Evolutionary conservation across 495 filamentous ascomycete species (phyloP).

Genomic region (Alectoria sarmentosa): DNA sequence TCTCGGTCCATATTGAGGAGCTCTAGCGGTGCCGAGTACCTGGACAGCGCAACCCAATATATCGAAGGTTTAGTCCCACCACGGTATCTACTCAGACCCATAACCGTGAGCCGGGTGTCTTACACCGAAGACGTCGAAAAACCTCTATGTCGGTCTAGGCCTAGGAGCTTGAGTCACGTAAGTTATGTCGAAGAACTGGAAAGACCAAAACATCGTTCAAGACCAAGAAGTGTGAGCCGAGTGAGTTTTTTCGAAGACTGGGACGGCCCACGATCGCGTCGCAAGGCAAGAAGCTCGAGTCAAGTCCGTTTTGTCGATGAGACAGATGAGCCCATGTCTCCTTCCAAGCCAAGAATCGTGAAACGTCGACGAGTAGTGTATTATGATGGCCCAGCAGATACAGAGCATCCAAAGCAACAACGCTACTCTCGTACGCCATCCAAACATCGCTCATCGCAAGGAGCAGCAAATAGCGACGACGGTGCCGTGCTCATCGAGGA

Average conservation of each 20-base stretch:
- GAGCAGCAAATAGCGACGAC: background rate
- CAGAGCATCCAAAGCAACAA: slow-evolving; percentile 4
- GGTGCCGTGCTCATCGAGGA: background rate
- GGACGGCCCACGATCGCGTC: background rate
- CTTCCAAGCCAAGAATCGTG: slow-evolving; percentile 1
- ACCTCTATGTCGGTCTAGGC: background rate
- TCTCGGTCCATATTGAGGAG: slow-evolving; percentile 15
- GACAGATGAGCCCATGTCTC: slow-evolving; percentile 10
- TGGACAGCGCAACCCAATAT: slow-evolving; percentile 7
- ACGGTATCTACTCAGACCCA: background rate
- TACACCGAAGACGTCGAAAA: background rate
- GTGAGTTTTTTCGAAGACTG: slow-evolving; percentile 5
- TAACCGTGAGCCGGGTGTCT: background rate
- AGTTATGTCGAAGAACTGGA: slow-evolving; percentile 17
- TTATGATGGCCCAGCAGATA: slow-evolving; percentile 18
- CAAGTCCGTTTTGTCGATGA: slow-evolving; percentile 20
- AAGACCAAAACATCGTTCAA: slow-evolving; percentile 4
- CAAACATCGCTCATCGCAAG: background rate
- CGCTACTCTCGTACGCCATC: background rate
- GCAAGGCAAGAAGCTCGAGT: slow-evolving; percentile 8
- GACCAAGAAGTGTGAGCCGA: slow-evolving; percentile 14
- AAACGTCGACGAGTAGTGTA: slow-evolving; percentile 14
- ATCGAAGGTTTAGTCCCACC: slow-evolving; percentile 8
- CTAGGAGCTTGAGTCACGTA: slow-evolving; percentile 12
- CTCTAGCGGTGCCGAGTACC: slow-evolving; percentile 8